Conservation (phyloP, 192 early-diverging fungal genomes). For the Entomortierella lignicola region DNA sequence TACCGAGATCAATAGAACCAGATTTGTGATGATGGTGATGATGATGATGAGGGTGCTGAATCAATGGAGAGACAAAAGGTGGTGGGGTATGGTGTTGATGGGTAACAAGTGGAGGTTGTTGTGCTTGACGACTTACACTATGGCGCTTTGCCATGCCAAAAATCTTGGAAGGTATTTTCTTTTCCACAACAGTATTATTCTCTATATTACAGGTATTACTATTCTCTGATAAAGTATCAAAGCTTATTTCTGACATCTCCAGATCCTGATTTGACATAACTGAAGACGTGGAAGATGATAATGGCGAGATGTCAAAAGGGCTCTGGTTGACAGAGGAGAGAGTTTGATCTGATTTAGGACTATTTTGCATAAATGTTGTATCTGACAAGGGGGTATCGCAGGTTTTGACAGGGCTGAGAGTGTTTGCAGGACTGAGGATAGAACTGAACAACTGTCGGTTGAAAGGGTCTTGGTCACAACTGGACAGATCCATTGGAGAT, state of each 20-base stretch:
- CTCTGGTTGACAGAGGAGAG: not conserved
- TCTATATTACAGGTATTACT: not conserved
- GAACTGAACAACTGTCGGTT: conserved; percentile 19
- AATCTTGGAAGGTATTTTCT: conserved; percentile 5
- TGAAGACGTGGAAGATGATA: not conserved
- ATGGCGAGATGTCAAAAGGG: not conserved
- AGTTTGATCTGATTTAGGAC: not conserved
- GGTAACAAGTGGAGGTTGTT: conserved; percentile 36
- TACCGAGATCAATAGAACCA: conserved; percentile 26
- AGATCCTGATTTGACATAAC: conserved; percentile 3
- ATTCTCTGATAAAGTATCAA: conserved; percentile 5
- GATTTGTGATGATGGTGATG: conserved; percentile 28
- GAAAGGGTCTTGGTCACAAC: conserved; percentile 15
- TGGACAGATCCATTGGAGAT: conserved; percentile 14
- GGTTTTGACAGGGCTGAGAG: conserved; percentile 1
- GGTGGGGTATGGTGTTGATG: conserved; percentile 50
- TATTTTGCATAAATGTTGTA: not conserved
- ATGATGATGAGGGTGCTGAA: conserved; percentile 22
- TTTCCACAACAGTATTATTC: not conserved
- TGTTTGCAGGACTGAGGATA: conserved; percentile 21
- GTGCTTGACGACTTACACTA: conserved; percentile 48
- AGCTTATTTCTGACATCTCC: not conserved
- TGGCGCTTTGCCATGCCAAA: conserved; percentile 23
- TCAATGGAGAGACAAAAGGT: conserved; percentile 32
- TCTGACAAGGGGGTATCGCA: conserved; percentile 2